Evolutionary conservation across 2,329 filamentous ascomycete genomes (phyloP).

Genomic region (Fusarium nodosum): DNA sequence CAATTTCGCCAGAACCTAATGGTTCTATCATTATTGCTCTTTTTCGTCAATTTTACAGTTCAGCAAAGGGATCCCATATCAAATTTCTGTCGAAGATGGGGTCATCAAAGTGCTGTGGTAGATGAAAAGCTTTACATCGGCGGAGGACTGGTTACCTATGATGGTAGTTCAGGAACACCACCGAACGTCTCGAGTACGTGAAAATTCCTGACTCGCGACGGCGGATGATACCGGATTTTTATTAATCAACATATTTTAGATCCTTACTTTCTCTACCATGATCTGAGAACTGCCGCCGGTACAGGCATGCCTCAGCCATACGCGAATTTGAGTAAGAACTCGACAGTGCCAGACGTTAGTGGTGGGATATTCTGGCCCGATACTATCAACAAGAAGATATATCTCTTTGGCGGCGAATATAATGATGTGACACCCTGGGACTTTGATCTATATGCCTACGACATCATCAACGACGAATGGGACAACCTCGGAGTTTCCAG

Average conservation of each 20-base stretch:
- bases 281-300: conserved; percentile 61
- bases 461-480: conserved; percentile 70
- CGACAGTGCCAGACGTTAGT: conserved; percentile 63
- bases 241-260: conserved; percentile 31
- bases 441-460: conserved; percentile 69
- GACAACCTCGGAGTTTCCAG: conserved; percentile 59
- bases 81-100: conserved; percentile 68
- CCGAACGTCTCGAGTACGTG: conserved; percentile 69
- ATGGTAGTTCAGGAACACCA: conserved; percentile 61
- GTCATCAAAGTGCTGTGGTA: conserved; percentile 72
- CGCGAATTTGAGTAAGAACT: conserved; percentile 71
- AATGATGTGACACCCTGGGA: conserved; percentile 61
- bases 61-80: conserved; percentile 65
- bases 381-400: conserved; percentile 72
- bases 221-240: not conserved
- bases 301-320: conserved; percentile 67
- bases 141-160: conserved; percentile 70
- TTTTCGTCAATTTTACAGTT: conserved; percentile 39
- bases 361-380: conserved; percentile 70
- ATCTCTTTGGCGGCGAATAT: conserved; percentile 73
- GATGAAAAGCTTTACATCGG: conserved; percentile 73
- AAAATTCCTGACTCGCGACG: not conserved
- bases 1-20: conserved; percentile 38
- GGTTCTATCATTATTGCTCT: conserved; percentile 40
- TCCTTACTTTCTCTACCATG: conserved; percentile 65